These are phyloP conservation scores for Phytophthora ramorum DNA, from an alignment of 352 stramenopile genomes.

Conservation along the genomic window DNA sequence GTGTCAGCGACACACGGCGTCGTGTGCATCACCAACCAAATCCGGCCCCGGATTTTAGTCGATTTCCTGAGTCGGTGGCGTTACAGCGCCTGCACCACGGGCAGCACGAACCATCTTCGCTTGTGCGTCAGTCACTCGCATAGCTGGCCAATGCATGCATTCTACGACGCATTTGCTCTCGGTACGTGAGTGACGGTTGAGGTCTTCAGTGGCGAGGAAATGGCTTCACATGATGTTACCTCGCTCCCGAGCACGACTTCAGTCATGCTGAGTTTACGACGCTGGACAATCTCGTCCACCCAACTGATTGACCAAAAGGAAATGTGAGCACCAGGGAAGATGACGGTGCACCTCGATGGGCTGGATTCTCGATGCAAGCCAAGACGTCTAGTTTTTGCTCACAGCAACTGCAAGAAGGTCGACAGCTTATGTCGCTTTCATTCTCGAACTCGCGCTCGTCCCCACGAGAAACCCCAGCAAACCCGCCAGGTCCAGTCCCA, in stretches of 20 bases:
- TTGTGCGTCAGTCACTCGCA: too few species aligned
- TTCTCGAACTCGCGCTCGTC: conserved; percentile 27
- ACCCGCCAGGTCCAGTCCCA: background rate
- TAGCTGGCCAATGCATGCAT: too few species aligned
- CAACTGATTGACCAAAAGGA: background rate
- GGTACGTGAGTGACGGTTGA: too few species aligned
- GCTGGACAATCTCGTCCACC: background rate
- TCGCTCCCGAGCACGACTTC: too few species aligned
- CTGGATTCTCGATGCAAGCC: background rate
- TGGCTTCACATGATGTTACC: too few species aligned
- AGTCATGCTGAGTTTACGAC: too few species aligned
- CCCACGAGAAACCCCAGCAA: background rate
- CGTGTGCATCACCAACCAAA: conserved; percentile 3
- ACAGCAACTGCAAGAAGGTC: background rate
- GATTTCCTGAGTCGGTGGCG: conserved; percentile 5
- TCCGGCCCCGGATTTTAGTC: conserved; percentile 19
- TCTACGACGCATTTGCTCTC: too few species aligned
- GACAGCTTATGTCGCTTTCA: conserved; percentile 14
- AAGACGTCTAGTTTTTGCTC: conserved; percentile 3
- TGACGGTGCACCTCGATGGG: background rate
- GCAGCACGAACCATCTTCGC: background rate
- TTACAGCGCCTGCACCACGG: background rate
- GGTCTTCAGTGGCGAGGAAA: too few species aligned
- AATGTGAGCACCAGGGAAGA: background rate
- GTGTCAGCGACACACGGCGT: too few species aligned